Evolutionary conservation across 768 basidiomycete species (phyloP), one percentile per base, ranked within the genome.

Genomic region (Lepiota subincarnata): DNA sequence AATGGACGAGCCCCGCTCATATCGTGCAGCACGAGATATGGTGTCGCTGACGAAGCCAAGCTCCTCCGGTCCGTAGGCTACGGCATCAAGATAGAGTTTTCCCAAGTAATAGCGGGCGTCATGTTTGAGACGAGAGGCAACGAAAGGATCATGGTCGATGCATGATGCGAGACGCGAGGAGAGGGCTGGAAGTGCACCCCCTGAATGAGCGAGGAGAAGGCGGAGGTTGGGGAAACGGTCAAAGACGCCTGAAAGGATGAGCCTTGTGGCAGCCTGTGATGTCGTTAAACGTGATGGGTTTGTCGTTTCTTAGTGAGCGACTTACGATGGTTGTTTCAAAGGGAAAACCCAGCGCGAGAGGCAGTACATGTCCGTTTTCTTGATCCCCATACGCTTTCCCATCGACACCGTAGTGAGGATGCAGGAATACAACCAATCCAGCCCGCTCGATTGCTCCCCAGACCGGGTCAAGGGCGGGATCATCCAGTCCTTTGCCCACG

Each of bases 11-110:
- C 69, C 69, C 12, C 68, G 56, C 53, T 68, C 67, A 67, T 81
- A 86, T 42, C 69, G 66, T 6, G 62, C 70, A 1, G 89, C 77
- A 8, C 92, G 81, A 40, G 79, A 78, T 38, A 92, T 75, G 10
- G 82, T 78, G 54, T 87, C 80, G 58, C 84, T 83, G 38, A 87
- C 86, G 57, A 93, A 91, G 4, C 78, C 83, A 38, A 94, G 74
- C 64, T 94, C 92, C 60, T 92, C 92, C 0, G 89, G 70, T 1
- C 92, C 92, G 67, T 94, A 94, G 6, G 87, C 82, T n/a, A 95
- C 89, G 1, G 92, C 90, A 62, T 94, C 92, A 62, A 85, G 83
- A 62, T 84, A 92, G 13, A 94, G 73, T 66, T 79, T 82, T 0
- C 88, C 87, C 16, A 94, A 73, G 66, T 93, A 94, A 64, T 82